phyloP scores from a whole-genome alignment of 2,329 filamentous ascomycete genomes.

The Plenodomus biglobosus region DNA sequence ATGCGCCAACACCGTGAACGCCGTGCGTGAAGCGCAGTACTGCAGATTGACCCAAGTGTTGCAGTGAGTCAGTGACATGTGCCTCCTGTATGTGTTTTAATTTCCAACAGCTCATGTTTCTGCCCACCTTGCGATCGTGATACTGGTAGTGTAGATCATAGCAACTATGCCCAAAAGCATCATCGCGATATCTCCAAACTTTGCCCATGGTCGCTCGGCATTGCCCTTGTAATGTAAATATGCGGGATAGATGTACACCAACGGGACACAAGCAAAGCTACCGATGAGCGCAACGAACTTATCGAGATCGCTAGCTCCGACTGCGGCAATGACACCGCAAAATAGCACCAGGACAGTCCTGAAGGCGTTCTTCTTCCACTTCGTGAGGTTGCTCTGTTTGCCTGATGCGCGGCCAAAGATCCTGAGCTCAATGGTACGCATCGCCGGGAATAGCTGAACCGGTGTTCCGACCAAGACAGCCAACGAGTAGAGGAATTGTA shows the following conservation, averaged over 20 bases:
- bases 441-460: conserved; percentile 73
- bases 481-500: conserved; percentile 73
- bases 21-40: neutral
- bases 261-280: conserved; percentile 70
- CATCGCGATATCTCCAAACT: conserved; percentile 62
- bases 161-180: conserved; percentile 67
- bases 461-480: conserved; percentile 73
- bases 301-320: conserved; percentile 69
- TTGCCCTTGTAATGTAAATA: conserved; percentile 69
- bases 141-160: conserved; percentile 70
- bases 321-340: conserved; percentile 63
- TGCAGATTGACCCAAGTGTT: neutral
- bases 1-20: neutral
- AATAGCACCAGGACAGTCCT: conserved; percentile 59
- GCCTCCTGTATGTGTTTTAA: neutral
- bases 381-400: conserved; percentile 64
- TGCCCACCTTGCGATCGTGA: conserved; percentile 56
- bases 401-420: conserved; percentile 68
- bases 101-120: conserved; percentile 14
- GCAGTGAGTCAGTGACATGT: neutral
- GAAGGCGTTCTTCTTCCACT: conserved; percentile 76
- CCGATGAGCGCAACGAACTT: conserved; percentile 75
- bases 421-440: conserved; percentile 69
- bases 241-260: conserved; percentile 77
- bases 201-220: conserved; percentile 59